Base-by-base conservation (phyloP, 176 grass and related monocot genomes). In the Cocos nucifera region DNA sequence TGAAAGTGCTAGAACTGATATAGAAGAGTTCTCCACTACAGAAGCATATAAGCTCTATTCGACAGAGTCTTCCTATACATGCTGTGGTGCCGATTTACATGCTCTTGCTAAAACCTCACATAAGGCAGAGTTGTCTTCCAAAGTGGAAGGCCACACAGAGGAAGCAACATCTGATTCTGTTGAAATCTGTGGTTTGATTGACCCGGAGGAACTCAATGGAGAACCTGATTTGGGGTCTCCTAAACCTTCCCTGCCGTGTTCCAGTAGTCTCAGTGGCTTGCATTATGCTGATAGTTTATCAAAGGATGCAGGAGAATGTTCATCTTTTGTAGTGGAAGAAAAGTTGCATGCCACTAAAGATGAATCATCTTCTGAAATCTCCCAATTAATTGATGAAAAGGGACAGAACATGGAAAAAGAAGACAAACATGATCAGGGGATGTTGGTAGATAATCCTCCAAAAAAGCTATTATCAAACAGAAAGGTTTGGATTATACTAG, bases 391-490 rank as follows among this genome's bases (percentile, higher is more conserved):
- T 61, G 66, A 70, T 53, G 66, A 9, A 44, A 44, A 44, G 35
- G 35, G 27, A 22, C 66, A 15, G 50, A 66, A 14, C 57, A 27
- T 48, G 17, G 70, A 59, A 4, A 60, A 26, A 18, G 65, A 67
- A 17, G 0, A 22, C 52, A 52, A 52, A 35, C 49, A 55, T 29
- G 61, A 79, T 22, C 75, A 70, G 53, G 65, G 68, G 62, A 61
- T 57, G 66, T 35, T 20, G 61, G 75, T 71, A 71, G 60, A 79
- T 22, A 58, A 75, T 75, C 22, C 24, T 61, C 75, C 76, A 17
- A 79, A 58, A 44, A 79, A 71, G 59, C 27, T 84, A 22, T 57
- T 84, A 23, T 84, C 76, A 17, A 79, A 84, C 50, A 66, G 81
- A 71, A 75, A 84, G 81, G 81, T 84, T 16, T 15, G 76, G 3